Conservation (phyloP, 2,329 filamentous ascomycete species). For the Fusarium nygamai region DNA sequence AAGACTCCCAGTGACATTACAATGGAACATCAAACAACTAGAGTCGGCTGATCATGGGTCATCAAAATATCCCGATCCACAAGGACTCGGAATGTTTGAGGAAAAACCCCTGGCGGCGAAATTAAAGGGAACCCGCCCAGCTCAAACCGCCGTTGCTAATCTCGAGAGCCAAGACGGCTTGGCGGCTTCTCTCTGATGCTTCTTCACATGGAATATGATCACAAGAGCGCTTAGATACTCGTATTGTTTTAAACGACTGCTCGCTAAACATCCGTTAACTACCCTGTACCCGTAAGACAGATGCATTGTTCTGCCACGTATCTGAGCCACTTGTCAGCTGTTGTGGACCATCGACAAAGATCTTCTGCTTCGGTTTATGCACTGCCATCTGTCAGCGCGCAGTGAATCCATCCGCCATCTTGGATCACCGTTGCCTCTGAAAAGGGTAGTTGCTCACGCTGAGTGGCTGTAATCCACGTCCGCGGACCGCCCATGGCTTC, state of each 20-base stretch:
- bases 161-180: constrained; percentile 27
- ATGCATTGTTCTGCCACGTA: background rate
- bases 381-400: constrained; percentile 29
- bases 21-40: constrained; percentile 5
- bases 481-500: background rate
- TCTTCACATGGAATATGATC: background rate
- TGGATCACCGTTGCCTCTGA: constrained; percentile 4
- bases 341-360: background rate
- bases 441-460: constrained; percentile 1
- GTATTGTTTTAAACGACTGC: background rate
- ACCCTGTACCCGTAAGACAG: background rate
- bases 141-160: constrained; percentile 14
- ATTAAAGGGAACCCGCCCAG: constrained; percentile 28
- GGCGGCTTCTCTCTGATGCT: constrained; percentile 1
- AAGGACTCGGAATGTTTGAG: background rate
- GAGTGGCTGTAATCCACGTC: background rate
- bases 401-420: constrained; percentile 14
- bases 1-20: background rate
- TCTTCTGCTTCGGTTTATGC: background rate
- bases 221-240: constrained; percentile 1
- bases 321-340: constrained; percentile 10
- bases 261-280: too few relatives aligned
- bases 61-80: constrained; percentile 11
- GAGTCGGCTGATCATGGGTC: background rate
- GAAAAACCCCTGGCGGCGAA: constrained; percentile 5